Base-by-base conservation (phyloP, 1,284 basidiomycete genomes). In the Naganishia liquefaciens region DNA sequence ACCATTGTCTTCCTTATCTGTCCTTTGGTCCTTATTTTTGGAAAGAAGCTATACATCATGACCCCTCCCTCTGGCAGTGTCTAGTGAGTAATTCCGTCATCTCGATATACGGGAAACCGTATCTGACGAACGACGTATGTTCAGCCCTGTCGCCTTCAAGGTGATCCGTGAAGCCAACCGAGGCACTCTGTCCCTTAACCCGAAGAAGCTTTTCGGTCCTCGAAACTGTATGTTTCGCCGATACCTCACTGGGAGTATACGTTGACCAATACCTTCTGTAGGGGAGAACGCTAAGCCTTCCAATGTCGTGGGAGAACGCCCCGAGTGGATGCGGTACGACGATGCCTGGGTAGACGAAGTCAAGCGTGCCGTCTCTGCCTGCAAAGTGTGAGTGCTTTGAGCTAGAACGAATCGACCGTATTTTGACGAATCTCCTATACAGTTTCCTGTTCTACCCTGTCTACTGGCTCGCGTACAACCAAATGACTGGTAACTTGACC, bases 41-140 rank as follows among this genome's bases (percentile, higher is more conserved):
- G 89, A 3, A 81, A 84, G 57, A 86, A 87, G 65, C 81, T 81
- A 37, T 93, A 93, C 78, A 76, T 80, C 27, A 81, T 80, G 40
- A 85, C 86, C 0, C 87, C 89, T 11, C 91, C 91, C 0, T 81
- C 83, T 0, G 91, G 91, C n/a, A 91, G 89, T 9, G 86, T 93
- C 19, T 82, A 65, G 64, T 65, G 33, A 55, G 64, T 57, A 7
- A 19, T n/a, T n/a, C n/a, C n/a, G n/a, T n/a, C n/a, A n/a, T n/a
- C 33, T n/a, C 4, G 69, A 70, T 62, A 79, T 79, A 51, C 68
- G 70, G 79, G 82, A 21, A 69, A 80, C 19, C 64, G 71, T 51
- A 76, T 79, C 27, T 17, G 7, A 19, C 44, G 25, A 44, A 40
- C 60, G 21, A 6, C 13, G 11, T 37, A 6, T 19, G 2, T 37